Percentiles rank a stretch among this genome's conserved stretches.
phyloP scores from a whole-genome alignment of 2,329 filamentous ascomycete species.

The Ceratocystis diversiconidia region DNA sequence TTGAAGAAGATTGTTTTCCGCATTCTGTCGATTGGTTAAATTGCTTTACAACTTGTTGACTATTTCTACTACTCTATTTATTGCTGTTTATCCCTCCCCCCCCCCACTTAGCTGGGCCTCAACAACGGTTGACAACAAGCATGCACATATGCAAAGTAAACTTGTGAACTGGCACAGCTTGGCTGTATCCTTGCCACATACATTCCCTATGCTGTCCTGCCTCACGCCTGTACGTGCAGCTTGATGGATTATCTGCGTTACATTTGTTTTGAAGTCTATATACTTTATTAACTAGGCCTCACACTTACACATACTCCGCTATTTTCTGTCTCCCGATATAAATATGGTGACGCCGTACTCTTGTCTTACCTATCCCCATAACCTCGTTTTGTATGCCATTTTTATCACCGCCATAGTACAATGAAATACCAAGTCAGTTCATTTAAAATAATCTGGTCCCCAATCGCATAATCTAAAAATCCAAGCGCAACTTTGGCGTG shows the following conservation, averaged over 20 bases:
- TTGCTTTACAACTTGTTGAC: background rate
- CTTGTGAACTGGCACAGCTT: background rate
- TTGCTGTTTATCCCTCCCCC: background rate
- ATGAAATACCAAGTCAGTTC: no score
- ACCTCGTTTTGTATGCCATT: no score
- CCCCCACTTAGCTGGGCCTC: background rate
- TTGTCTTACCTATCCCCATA: no score
- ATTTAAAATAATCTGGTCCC: background rate
- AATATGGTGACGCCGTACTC: no score
- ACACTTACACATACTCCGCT: no score
- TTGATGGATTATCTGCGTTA: background rate
- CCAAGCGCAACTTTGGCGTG: background rate
- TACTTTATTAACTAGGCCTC: no score
- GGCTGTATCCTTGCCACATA: background rate
- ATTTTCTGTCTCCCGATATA: no score
- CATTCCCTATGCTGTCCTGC: background rate
- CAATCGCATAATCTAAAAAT: background rate
- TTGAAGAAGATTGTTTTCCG: background rate
- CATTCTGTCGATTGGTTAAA: background rate
- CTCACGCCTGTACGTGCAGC: background rate
- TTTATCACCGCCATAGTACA: no score
- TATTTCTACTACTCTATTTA: background rate
- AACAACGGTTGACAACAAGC: constrained; percentile 1
- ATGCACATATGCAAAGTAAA: background rate
- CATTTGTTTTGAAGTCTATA: background rate